Evolutionary conservation across 352 stramenopile species (phyloP).

Genomic region (Peronospora destructor): DNA sequence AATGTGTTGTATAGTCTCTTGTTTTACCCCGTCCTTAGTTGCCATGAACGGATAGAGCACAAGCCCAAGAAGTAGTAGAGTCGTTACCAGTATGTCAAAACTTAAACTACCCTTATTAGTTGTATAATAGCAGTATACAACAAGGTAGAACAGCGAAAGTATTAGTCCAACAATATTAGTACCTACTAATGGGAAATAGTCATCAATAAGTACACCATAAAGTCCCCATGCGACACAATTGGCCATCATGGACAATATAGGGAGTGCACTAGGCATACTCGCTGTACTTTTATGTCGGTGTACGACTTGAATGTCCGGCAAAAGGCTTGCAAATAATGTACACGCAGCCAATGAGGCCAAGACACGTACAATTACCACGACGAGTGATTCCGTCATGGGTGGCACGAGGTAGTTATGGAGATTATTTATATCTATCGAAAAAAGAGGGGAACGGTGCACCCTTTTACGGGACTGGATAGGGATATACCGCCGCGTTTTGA

Average conservation of each 20-base stretch:
- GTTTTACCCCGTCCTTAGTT: conserved; percentile 9
- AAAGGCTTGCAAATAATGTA: conserved; percentile 41
- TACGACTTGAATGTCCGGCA: conserved; percentile 34
- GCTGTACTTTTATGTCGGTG: conserved; percentile 26
- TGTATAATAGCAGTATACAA: conserved; percentile 37
- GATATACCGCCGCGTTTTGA: too few relatives aligned
- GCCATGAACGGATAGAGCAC: conserved; percentile 32
- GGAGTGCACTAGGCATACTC: conserved; percentile 34
- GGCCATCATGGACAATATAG: conserved; percentile 53
- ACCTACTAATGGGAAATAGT: conserved; percentile 47
- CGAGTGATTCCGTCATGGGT: conserved; percentile 18
- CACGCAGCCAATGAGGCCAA: conserved; percentile 38
- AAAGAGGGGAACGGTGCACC: neutral
- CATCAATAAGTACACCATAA: conserved; percentile 41
- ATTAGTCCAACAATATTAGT: conserved; percentile 44
- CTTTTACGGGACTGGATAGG: too few relatives aligned
- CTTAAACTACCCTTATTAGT: conserved; percentile 16
- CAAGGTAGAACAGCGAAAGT: conserved; percentile 39
- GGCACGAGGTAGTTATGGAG: too few relatives aligned
- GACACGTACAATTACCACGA: conserved; percentile 32
- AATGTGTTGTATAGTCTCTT: conserved; percentile 26
- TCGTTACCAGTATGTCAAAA: conserved; percentile 24
- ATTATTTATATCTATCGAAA: neutral
- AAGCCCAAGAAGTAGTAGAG: conserved; percentile 26
- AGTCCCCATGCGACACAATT: conserved; percentile 54